Evolutionary conservation across 202 grass and related monocot genomes (phyloP), one percentile per base, ranked within the genome.

Genomic region (Zizania palustris): DNA sequence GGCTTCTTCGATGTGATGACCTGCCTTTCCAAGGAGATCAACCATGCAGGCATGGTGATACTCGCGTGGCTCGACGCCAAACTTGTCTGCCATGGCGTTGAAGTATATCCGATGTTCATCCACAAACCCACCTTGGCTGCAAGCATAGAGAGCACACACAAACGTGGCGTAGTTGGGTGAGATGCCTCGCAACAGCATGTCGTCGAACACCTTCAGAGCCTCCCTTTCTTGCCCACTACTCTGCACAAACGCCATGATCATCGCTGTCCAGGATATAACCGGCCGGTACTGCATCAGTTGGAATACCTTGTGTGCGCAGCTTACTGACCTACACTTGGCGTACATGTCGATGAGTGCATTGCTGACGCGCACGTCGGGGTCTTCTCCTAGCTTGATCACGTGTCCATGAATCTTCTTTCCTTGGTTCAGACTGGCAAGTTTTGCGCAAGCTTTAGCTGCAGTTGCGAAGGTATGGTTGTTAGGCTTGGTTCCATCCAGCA

Each of bases 11-110:
- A 82, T 86, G 0, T 33, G 73, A 36, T 33, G 73, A 36, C 87
- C 87, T 77, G 87, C 82, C 57, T 81, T 93, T 13, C 74, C 84
- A 7, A 93, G 87, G 46, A 93, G 90, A 82, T 87, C 82, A 0
- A 93, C 81, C 84, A 90, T 90, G 67, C 90, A 93, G 12, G 87
- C 84, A 4, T 87, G 85, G 72, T 90, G 90, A 50, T 93, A 87
- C 71, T 93, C 87, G 1, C 64, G 78, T 1, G 78, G 87, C 9
- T 77, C 7, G n/a, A 93, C 9, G 0, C 81, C 54, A 45, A 90
- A 84, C 67, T 80, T 86, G 11, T 63, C 59, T 54, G 53, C 6
- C 84, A 93, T 90, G 54, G 90, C 80, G 0, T 73, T 46, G 74
- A 90, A 87, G 60, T 85, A 87, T 72, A 84, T 85, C 82, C 90